Evolutionary conservation across 2,329 filamentous ascomycete species (phyloP).

Genomic region (Aspergillus latus): DNA sequence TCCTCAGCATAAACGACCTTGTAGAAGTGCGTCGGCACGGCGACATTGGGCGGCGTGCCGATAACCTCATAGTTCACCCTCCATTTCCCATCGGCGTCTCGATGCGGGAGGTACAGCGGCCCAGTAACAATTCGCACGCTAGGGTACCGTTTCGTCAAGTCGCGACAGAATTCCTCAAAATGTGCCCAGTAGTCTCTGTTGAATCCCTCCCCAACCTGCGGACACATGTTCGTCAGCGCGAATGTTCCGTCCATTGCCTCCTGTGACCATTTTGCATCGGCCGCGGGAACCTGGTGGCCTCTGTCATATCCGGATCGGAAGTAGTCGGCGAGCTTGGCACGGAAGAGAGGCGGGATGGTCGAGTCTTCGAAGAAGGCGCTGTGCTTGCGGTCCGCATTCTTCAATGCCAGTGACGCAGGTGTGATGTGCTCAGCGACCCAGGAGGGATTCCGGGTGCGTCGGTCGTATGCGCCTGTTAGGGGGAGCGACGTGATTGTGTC

Average conservation of each 20-base stretch:
- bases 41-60: conserved; percentile 86
- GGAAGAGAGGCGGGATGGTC: conserved; percentile 78
- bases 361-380: conserved; percentile 80
- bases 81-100: conserved; percentile 91
- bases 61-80: conserved; percentile 95
- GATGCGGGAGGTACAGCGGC: conserved; percentile 85
- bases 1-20: conserved; percentile 98
- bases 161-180: conserved; percentile 93
- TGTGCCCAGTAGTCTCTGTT: conserved; percentile 99
- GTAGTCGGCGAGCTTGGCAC: conserved; percentile 89
- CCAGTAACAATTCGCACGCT: conserved; percentile 90
- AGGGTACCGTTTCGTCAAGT: conserved; percentile 77
- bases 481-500: conserved; percentile 76
- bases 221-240: conserved; percentile 92
- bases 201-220: conserved; percentile 96
- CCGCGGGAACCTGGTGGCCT: conserved; percentile 94
- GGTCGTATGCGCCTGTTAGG: conserved; percentile 85
- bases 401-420: conserved; percentile 70
- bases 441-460: conserved; percentile 82
- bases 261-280: conserved; percentile 95
- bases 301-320: conserved; percentile 92
- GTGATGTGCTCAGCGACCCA: conserved; percentile 99
- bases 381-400: conserved; percentile 79
- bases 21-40: conserved; percentile 98
- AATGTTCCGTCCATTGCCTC: conserved; percentile 94